These are phyloP conservation scores for Tricladium varicosporioides DNA, from an alignment of 2,329 filamentous ascomycete genomes.

Conservation along the genomic window DNA sequence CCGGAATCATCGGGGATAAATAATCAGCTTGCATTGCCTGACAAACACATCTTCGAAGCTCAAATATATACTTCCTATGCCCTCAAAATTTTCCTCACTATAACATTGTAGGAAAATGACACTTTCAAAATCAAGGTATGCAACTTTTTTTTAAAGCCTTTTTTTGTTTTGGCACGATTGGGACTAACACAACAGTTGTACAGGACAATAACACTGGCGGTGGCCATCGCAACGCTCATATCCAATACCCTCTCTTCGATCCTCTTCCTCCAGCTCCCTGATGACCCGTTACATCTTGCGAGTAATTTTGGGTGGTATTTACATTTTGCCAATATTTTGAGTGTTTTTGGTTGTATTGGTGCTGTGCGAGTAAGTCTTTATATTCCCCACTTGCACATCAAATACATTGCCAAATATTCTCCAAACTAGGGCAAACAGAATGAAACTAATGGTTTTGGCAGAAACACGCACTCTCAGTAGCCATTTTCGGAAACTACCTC, in stretches of 20 bases:
- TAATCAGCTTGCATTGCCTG: background rate
- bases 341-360: slow-evolving; percentile 41
- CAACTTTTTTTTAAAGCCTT: background rate
- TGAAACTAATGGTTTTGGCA: slow-evolving; percentile 12
- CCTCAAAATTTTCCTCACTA: background rate
- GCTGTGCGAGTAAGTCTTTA: slow-evolving; percentile 39
- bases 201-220: slow-evolving; percentile 28
- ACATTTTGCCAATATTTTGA: slow-evolving; percentile 38
- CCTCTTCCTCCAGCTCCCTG: slow-evolving; percentile 33
- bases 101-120: slow-evolving; percentile 6
- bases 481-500: slow-evolving; percentile 34
- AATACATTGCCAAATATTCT: too few species aligned
- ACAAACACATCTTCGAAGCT: background rate
- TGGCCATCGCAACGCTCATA: slow-evolving; percentile 30
- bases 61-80: background rate
- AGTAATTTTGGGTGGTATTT: slow-evolving; percentile 38
- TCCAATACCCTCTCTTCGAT: slow-evolving; percentile 31
- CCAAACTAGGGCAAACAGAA: background rate
- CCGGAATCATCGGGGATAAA: background rate
- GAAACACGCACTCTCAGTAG: slow-evolving; percentile 30
- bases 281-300: slow-evolving; percentile 33
- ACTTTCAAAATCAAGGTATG: slow-evolving; percentile 15
- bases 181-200: background rate
- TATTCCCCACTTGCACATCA: background rate
- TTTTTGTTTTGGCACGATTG: background rate